Evolutionary conservation across 176 grass and related monocot species (phyloP).

Genomic region (Eragrostis curvula): DNA sequence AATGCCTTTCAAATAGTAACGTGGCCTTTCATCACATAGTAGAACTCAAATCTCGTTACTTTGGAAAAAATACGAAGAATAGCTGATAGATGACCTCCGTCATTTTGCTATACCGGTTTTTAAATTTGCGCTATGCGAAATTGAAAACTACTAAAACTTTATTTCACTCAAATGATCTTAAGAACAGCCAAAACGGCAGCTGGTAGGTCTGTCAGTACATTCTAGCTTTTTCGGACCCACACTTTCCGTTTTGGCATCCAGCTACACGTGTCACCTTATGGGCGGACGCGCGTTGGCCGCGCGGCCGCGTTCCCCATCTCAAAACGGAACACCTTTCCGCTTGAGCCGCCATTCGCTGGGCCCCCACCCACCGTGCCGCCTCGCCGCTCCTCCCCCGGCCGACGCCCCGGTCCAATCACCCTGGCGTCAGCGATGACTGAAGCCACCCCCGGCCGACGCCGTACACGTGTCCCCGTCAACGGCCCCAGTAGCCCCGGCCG

Average conservation of each 20-base stretch:
- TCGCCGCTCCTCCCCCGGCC: slow-evolving; percentile 21
- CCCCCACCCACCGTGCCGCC: background rate
- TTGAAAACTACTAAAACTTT: too few relatives aligned
- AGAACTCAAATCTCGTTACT: too few relatives aligned
- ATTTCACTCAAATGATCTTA: too few relatives aligned
- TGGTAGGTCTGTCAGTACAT: background rate
- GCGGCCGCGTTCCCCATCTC: background rate
- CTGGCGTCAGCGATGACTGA: slow-evolving; percentile 60
- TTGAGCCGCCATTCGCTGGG: slow-evolving; percentile 24
- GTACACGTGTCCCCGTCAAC: slow-evolving; percentile 19
- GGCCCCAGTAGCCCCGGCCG: background rate
- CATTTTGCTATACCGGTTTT: too few relatives aligned
- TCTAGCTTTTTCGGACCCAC: background rate
- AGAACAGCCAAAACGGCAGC: too few relatives aligned
- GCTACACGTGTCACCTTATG: slow-evolving; percentile 6
- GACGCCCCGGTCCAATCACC: slow-evolving; percentile 32
- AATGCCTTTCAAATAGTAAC: too few relatives aligned
- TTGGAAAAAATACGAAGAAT: too few relatives aligned
- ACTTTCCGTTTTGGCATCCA: background rate
- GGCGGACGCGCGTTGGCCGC: background rate
- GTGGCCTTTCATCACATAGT: too few relatives aligned
- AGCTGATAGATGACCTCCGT: too few relatives aligned
- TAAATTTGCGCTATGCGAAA: too few relatives aligned
- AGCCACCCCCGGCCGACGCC: slow-evolving; percentile 25
- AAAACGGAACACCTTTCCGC: slow-evolving; percentile 50